Conservation (phyloP, 345 rosid species). For the Populus davidiana region DNA sequence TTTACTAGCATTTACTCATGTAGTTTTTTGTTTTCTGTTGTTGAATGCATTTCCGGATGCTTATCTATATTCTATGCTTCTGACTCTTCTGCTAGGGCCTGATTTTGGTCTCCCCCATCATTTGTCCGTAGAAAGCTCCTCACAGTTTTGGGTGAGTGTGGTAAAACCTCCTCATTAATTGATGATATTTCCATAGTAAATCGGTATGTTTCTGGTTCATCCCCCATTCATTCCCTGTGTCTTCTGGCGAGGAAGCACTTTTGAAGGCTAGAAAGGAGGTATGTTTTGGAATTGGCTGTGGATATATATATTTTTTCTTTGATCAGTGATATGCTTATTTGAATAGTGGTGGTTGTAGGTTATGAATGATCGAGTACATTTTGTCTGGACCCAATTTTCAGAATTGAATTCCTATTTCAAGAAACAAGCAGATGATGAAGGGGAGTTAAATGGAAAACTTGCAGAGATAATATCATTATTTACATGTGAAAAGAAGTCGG, state of each 20-base stretch:
- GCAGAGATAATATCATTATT: slow-evolving; percentile 75
- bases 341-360: slow-evolving; percentile 41
- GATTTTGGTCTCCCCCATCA: slow-evolving; percentile 75
- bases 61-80: slow-evolving; percentile 5
- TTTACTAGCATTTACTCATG: neutral
- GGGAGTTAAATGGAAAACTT: slow-evolving; percentile 59
- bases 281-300: slow-evolving; percentile 3
- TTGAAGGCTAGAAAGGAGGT: slow-evolving; percentile 81
- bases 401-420: slow-evolving; percentile 65
- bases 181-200: slow-evolving; percentile 68
- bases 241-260: slow-evolving; percentile 81
- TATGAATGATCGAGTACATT: slow-evolving; percentile 60
- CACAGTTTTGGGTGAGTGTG: slow-evolving; percentile 56
- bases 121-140: slow-evolving; percentile 64
- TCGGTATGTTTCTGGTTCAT: slow-evolving; percentile 65
- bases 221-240: slow-evolving; percentile 74
- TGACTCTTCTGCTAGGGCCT: slow-evolving; percentile 58
- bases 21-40: neutral
- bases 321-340: slow-evolving; percentile 1
- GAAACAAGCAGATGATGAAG: slow-evolving; percentile 39
- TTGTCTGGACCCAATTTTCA: slow-evolving; percentile 87
- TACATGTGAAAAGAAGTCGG: slow-evolving; percentile 56
- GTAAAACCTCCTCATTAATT: slow-evolving; percentile 69
- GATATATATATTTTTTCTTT: neutral
- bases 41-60: slow-evolving; percentile 9